A percentile compares a stretch with the other conserved stretches of the same genome.
These are phyloP conservation scores for Talaromyces stipitatus DNA, from an alignment of 495 filamentous ascomycete species.

Conservation along the genomic window DNA sequence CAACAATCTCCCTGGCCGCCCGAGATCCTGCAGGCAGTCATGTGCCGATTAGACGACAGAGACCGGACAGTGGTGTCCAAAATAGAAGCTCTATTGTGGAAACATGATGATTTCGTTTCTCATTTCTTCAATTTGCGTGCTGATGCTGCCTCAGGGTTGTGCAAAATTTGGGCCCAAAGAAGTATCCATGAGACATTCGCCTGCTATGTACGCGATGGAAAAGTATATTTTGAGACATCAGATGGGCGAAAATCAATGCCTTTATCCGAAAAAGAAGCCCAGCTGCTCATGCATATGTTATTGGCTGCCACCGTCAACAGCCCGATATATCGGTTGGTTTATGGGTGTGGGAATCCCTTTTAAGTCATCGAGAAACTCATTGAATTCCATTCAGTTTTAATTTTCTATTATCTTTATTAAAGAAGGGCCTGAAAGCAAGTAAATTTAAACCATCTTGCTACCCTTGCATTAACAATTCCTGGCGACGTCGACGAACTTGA, in stretches of 20 bases:
- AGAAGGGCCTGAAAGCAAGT: too few species aligned
- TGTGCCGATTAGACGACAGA: not conserved
- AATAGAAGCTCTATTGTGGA: not conserved
- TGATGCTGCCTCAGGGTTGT: not conserved
- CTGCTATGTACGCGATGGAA: constrained; percentile 1
- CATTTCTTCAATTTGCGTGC: not conserved
- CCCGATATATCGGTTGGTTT: not conserved
- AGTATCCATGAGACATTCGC: not conserved
- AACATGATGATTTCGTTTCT: constrained; percentile 1
- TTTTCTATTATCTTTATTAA: too few species aligned
- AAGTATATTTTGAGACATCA: not conserved
- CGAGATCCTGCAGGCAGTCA: not conserved
- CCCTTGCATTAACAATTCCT: too few species aligned
- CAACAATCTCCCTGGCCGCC: not conserved
- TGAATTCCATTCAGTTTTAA: not conserved
- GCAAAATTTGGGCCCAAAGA: not conserved
- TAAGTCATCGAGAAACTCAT: not conserved
- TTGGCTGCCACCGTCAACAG: not conserved
- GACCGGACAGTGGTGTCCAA: not conserved
- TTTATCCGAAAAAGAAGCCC: not conserved
- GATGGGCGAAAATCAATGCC: not conserved
- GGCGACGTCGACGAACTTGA: too few species aligned
- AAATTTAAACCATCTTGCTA: too few species aligned
- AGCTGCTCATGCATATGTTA: not conserved
- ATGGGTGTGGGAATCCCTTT: not conserved